Percentiles rank a stretch among this genome's conserved stretches.
Conservation (phyloP, 306 rosid species). For the Trichosanthes cucumerina region DNA sequence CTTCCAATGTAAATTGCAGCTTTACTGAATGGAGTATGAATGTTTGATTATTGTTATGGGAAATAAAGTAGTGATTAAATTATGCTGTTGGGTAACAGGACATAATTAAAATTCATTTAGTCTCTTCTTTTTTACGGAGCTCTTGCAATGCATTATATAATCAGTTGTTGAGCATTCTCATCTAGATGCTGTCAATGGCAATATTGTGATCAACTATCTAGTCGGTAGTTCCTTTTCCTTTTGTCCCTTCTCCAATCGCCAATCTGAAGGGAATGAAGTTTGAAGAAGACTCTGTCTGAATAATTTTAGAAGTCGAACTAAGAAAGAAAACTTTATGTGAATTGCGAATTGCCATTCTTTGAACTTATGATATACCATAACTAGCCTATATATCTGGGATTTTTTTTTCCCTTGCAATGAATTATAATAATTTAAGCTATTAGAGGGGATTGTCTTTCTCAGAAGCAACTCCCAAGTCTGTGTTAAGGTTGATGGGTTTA, state of each 20-base stretch:
- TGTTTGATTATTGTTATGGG: neutral
- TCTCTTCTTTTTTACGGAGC: neutral
- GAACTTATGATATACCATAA: neutral
- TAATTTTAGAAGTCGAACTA: neutral
- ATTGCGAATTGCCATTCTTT: neutral
- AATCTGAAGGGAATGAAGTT: neutral
- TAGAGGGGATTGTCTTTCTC: conserved; percentile 10
- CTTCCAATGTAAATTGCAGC: neutral
- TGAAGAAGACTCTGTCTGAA: neutral
- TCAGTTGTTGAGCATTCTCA: neutral
- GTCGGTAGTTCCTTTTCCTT: neutral
- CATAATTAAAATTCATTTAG: neutral
- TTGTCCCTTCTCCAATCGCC: neutral
- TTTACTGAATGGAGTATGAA: neutral
- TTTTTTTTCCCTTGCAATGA: neutral
- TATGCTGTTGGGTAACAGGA: neutral
- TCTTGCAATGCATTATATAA: neutral
- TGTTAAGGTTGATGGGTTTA: conserved; percentile 81
- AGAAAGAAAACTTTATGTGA: neutral
- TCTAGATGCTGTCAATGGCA: neutral
- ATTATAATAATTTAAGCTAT: neutral
- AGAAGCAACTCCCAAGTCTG: conserved; percentile 96
- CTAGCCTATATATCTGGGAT: neutral
- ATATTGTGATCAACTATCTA: neutral
- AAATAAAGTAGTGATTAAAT: neutral